phyloP scores from a whole-genome alignment of 2,329 filamentous ascomycete species.

The Cladosporium sp. region DNA sequence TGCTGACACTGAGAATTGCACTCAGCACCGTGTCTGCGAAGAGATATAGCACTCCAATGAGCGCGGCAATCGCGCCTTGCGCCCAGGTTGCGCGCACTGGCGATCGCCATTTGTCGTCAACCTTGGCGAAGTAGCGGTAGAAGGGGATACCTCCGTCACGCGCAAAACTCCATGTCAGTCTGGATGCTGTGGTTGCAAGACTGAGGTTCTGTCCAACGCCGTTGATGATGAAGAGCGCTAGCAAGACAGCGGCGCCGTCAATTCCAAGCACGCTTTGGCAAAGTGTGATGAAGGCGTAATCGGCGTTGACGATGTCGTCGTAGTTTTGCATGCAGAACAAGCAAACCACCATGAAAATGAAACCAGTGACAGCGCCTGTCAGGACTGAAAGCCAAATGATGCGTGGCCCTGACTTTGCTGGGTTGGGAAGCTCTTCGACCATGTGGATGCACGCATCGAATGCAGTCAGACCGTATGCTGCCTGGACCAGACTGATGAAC shows the following conservation, averaged over 20 bases:
- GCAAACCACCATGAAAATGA: conserved; percentile 59
- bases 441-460: conserved; percentile 63
- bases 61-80: conserved; percentile 50
- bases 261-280: conserved; percentile 56
- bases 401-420: conserved; percentile 53
- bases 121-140: conserved; percentile 36
- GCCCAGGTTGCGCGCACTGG: conserved; percentile 56
- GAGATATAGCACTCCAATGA: conserved; percentile 54
- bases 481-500: conserved; percentile 60
- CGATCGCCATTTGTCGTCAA: conserved; percentile 55
- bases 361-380: conserved; percentile 49
- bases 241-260: conserved; percentile 48
- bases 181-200: conserved; percentile 46
- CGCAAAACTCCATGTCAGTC: conserved; percentile 35
- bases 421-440: conserved; percentile 59
- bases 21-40: conserved; percentile 46
- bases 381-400: conserved; percentile 57
- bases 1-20: conserved; percentile 46
- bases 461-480: conserved; percentile 59
- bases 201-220: conserved; percentile 57
- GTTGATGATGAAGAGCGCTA: conserved; percentile 59
- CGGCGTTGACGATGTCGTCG: conserved; percentile 34
- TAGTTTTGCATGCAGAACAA: conserved; percentile 58
- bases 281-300: conserved; percentile 58
- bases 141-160: conserved; percentile 33